Evolutionary conservation across 192 early-diverging fungal genomes (phyloP), one percentile per base, ranked within the genome.

Genomic region (Backusella macrospora): DNA sequence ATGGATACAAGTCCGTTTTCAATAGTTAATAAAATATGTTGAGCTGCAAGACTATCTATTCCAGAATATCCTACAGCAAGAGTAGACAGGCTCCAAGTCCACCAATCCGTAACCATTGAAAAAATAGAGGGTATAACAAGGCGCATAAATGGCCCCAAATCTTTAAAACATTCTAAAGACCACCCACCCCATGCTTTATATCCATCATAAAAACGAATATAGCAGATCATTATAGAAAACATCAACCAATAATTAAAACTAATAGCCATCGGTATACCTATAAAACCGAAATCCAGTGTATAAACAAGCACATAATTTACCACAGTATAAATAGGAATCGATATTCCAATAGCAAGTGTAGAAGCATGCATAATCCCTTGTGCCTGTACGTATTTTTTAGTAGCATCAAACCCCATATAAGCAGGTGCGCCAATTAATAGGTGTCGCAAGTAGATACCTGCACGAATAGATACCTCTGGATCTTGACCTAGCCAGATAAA

Each of bases 321-420:
- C n/a, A 90, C 68, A 0, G 92, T 76, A 75, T 95, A 94, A 62
- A 95, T 68, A 6, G 92, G 93, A 37, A 90, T 68, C 4, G 89
- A 88, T 46, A 91, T 81, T 18, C 90, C 48, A 38, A 95, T 83
- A 26, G 96, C 86, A 71, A 83, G 84, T 40, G 95, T 93, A 62
- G 85, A 86, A 1, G 92, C 93, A 39, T 90, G 85, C 97, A 98
- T 96, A 77, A 91, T 91, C 55, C 92, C 96, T 85, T 98, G 97
- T 1, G 91, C 90, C 73, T 96, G 93, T 21, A 97, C 82, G 73
- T 86, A 97, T 69, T 93, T 87, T 74, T 95, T 93, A 59, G 96
- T 74, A 78, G 91, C 93, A 70, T 97, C 95, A 85, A 92, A 92
- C 26, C 86, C 82, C 75, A 97, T 78, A 79, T 85, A 89, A 2